phyloP scores from a whole-genome alignment of 495 filamentous ascomycete genomes.

The Xylaria curta region DNA sequence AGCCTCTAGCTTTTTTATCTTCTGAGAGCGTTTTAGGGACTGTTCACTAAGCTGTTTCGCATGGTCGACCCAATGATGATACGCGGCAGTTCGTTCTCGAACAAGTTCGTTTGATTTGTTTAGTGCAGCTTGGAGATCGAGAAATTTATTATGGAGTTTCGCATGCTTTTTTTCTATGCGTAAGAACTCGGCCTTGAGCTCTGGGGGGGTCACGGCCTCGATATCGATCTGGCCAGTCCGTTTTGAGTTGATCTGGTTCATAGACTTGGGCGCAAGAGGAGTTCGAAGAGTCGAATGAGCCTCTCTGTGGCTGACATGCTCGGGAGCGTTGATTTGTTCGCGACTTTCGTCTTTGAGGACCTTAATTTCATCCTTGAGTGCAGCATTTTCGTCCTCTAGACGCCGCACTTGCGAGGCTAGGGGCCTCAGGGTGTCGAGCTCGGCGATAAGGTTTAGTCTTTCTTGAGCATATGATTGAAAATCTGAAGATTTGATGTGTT shows the following conservation, averaged over 20 bases:
- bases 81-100: slow-evolving; percentile 33
- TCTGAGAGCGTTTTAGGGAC: slow-evolving; percentile 33
- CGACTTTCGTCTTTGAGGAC: slow-evolving; percentile 21
- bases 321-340: slow-evolving; percentile 4
- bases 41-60: slow-evolving; percentile 32
- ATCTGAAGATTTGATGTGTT: slow-evolving; percentile 3
- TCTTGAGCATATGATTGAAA: slow-evolving; percentile 27
- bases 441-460: slow-evolving; percentile 32
- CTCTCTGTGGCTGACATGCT: background rate
- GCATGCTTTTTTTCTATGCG: slow-evolving; percentile 38
- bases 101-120: slow-evolving; percentile 31
- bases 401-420: slow-evolving; percentile 34
- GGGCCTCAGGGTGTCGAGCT: slow-evolving; percentile 41
- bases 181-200: slow-evolving; percentile 39
- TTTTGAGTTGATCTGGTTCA: slow-evolving; percentile 30
- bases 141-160: slow-evolving; percentile 35
- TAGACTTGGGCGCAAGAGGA: slow-evolving; percentile 35
- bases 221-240: slow-evolving; percentile 25
- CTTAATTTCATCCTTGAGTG: slow-evolving; percentile 43
- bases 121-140: slow-evolving; percentile 47
- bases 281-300: slow-evolving; percentile 21
- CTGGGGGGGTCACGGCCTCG: slow-evolving; percentile 30
- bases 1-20: slow-evolving; percentile 39
- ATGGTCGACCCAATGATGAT: slow-evolving; percentile 35
- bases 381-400: slow-evolving; percentile 45